Base-by-base conservation (phyloP, 768 basidiomycete species). In the Xerocomellus intermedius region DNA sequence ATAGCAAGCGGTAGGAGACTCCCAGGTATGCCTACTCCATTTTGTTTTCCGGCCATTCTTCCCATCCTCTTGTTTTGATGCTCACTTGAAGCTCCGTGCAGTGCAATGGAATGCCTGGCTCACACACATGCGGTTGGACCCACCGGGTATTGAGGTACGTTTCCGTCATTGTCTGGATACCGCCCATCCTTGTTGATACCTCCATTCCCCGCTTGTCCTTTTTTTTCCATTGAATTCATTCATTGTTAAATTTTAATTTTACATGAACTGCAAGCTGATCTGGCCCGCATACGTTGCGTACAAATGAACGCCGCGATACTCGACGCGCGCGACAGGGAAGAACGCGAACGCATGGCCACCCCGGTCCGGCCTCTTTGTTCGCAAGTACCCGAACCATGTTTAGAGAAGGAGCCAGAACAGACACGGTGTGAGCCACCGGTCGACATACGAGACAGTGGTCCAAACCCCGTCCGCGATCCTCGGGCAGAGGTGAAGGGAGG, bases 81-180 rank as follows among this genome's bases (percentile, higher is more conserved):
- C 28, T 28, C 28, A 28, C 28, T 24, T 46, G 32, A 33, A 46
- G 54, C 13, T 58, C 49, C 57, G 47, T 54, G 36, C 61, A 89
- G 87, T 86, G 17, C 88, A 91, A 70, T 91, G 88, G 88, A 80
- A 77, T 8, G 70, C 86, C 2, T 90, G 88, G 88, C 69, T 90
- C 8, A 81, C 86, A 8, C 85, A 89, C 59, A 89, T 87, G 5
- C 79, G 88, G 6, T 62, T 58, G 2, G 63, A 81, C 48, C 79
- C 86, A 4, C 88, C 88, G 0, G 81, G 80, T 0, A 59, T 85
- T 16, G 77, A 87, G 74, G 88, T 86, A 56, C 43, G 74, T 48
- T 9, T 52, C 51, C 48, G 44, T 48, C 16, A 17, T 46, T 7
- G n/a, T 56, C 56, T 58, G 54, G 13, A 28, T 10, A n/a, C 37